Evolutionary conservation across 306 rosid species (phyloP).

Genomic region (Mimosa pudica): DNA sequence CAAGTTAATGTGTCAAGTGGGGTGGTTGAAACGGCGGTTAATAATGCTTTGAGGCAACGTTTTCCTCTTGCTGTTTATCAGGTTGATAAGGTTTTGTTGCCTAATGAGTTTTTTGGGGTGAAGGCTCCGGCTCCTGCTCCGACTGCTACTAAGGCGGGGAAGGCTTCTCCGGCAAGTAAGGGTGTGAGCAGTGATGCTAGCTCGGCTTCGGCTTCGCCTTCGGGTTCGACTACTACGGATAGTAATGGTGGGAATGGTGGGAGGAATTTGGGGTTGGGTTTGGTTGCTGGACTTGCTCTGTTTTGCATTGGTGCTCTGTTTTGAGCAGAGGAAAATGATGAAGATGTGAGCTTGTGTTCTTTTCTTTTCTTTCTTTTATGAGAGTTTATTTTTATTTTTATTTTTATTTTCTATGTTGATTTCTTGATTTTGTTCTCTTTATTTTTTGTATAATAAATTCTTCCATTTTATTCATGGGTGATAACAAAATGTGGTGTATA

Average conservation of each 20-base stretch:
- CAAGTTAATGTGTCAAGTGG: slow-evolving; percentile 78
- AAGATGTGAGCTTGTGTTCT: neutral
- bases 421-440: neutral
- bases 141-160: slow-evolving; percentile 39
- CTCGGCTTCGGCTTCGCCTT: slow-evolving; percentile 34
- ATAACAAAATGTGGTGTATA: neutral
- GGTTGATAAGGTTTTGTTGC: slow-evolving; percentile 72
- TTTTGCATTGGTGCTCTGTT: slow-evolving; percentile 47
- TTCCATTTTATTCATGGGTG: slow-evolving; percentile 4
- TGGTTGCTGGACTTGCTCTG: slow-evolving; percentile 42
- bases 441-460: neutral
- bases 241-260: slow-evolving; percentile 16
- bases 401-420: neutral
- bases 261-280: slow-evolving; percentile 40
- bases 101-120: slow-evolving; percentile 49
- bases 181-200: neutral
- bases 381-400: neutral
- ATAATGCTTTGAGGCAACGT: slow-evolving; percentile 60
- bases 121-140: slow-evolving; percentile 50
- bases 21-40: slow-evolving; percentile 43
- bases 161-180: slow-evolving; percentile 27
- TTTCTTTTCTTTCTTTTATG: neutral
- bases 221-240: neutral
- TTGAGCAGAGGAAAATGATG: slow-evolving; percentile 8
- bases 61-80: slow-evolving; percentile 63